Evolutionary conservation across 768 basidiomycete species (phyloP).

Genomic region (Pleurotus cornucopiae): DNA sequence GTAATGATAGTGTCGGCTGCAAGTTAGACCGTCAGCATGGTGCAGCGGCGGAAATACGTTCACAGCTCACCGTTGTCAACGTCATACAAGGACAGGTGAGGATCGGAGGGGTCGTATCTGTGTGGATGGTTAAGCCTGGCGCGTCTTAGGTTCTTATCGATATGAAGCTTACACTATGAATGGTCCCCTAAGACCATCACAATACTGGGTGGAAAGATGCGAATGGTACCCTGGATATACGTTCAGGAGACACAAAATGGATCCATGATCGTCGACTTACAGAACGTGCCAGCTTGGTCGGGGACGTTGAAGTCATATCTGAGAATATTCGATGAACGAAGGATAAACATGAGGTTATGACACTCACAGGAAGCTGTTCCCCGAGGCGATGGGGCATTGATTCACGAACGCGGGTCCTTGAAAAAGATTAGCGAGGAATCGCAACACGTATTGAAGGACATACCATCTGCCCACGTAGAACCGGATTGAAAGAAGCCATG

Average conservation of each 20-base stretch:
- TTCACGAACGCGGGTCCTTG: slow-evolving; percentile 21
- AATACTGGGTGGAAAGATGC: slow-evolving; percentile 34
- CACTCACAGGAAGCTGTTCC: slow-evolving; percentile 30
- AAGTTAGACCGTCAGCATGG: neutral
- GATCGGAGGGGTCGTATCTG: slow-evolving; percentile 23
- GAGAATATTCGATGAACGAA: too few relatives aligned
- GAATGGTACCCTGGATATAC: slow-evolving; percentile 26
- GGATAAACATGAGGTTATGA: neutral
- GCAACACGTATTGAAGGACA: neutral
- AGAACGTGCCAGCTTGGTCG: slow-evolving; percentile 27
- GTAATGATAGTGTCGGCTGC: slow-evolving; percentile 40
- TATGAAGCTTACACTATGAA: neutral
- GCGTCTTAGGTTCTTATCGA: too few relatives aligned
- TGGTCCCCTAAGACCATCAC: slow-evolving; percentile 26
- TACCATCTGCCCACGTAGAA: slow-evolving; percentile 30
- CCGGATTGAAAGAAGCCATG: slow-evolving; percentile 42
- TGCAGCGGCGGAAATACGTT: neutral
- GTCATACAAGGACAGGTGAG: slow-evolving; percentile 24
- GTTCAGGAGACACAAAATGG: neutral
- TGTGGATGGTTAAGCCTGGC: slow-evolving; percentile 4
- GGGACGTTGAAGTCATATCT: slow-evolving; percentile 31
- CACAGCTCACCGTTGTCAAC: slow-evolving; percentile 5
- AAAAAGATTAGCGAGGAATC: neutral
- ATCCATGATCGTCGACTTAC: slow-evolving; percentile 6
- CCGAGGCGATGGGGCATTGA: slow-evolving; percentile 45